These are phyloP conservation scores for Acacia pycnantha DNA, from an alignment of 331 rosid species.

Conservation along the genomic window DNA sequence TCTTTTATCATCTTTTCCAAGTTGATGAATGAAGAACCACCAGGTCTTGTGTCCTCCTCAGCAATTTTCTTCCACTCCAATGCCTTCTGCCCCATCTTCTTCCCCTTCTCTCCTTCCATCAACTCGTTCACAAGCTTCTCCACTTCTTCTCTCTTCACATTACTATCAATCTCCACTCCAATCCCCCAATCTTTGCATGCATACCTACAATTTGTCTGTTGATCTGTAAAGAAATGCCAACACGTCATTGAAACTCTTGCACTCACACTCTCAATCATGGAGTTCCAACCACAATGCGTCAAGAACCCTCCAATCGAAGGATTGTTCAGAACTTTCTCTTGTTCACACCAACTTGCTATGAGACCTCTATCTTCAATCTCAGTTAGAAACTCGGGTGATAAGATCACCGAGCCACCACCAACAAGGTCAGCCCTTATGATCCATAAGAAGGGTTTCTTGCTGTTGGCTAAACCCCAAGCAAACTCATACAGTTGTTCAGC, in stretches of 20 bases:
- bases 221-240: constrained; percentile 43
- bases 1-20: constrained; percentile 31
- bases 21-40: constrained; percentile 37
- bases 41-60: constrained; percentile 9
- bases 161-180: constrained; percentile 38
- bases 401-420: constrained; percentile 23
- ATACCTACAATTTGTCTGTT: constrained; percentile 28
- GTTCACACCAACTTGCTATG: constrained; percentile 45
- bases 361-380: constrained; percentile 36
- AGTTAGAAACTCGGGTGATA: constrained; percentile 31
- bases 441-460: constrained; percentile 45
- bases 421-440: constrained; percentile 51
- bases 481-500: constrained; percentile 32
- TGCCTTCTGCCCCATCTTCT: constrained; percentile 27
- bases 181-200: constrained; percentile 43
- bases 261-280: constrained; percentile 29
- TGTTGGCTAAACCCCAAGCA: constrained; percentile 46
- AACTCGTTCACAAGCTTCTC: constrained; percentile 39
- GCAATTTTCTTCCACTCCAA: constrained; percentile 40
- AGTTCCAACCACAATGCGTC: constrained; percentile 47
- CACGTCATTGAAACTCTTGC: constrained; percentile 35
- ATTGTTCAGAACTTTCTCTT: constrained; percentile 46
- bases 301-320: constrained; percentile 42
- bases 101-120: constrained; percentile 45
- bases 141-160: constrained; percentile 43